Evolutionary conservation across 2,329 filamentous ascomycete genomes (phyloP), one percentile per base, ranked within the genome.

Genomic region (Hypoxylon sp.): DNA sequence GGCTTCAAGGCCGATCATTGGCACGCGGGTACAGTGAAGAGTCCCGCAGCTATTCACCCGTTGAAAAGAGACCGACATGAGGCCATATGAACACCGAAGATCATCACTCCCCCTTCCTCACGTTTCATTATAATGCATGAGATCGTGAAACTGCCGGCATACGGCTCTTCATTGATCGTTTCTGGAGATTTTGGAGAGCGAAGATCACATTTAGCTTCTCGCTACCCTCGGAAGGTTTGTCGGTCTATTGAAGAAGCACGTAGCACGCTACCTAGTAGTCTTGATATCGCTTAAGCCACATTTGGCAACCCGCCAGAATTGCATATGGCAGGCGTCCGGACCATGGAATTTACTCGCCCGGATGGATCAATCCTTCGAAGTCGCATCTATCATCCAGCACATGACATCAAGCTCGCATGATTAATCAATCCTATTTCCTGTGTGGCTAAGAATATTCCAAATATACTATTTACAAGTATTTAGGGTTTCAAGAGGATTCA

Each of bases 11-110:
- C 51, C 60, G 69, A 67, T 67, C 63, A 65, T 51, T 65, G 63
- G 63, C 37, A 69, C 59, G 61, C 63, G 57, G 39, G 57, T 48
- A 69, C 59, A 61, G 58, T 51, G 65, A 37, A 51, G 29, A 60
- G 63, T 66, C 59, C 66, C 59, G 69, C 66, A 58, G 47, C 65
- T 50, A 70, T 70, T 69, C 71, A 72, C 46, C 67, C 71, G 65
- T 63, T 54, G 57, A 62, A 69, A 67, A 72, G 69, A 54, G 63
- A 37, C 71, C 69, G 69, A 71, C 67, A 67, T 70, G 63, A 66
- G 65, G 58, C 69, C 69, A 70, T 67, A 73, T 71, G 69, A 71
- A 61, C 58, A 54, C 67, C 60, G 63, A 70, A 63, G 71, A 70
- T 71, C 67, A 62, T 64, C 39, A 39, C 58, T 55, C 17, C 48